Percentiles rank a stretch among this genome's conserved stretches.
Evolutionary conservation across 1,139 yeast species (phyloP).

Genomic region (Lodderomyces theae): DNA sequence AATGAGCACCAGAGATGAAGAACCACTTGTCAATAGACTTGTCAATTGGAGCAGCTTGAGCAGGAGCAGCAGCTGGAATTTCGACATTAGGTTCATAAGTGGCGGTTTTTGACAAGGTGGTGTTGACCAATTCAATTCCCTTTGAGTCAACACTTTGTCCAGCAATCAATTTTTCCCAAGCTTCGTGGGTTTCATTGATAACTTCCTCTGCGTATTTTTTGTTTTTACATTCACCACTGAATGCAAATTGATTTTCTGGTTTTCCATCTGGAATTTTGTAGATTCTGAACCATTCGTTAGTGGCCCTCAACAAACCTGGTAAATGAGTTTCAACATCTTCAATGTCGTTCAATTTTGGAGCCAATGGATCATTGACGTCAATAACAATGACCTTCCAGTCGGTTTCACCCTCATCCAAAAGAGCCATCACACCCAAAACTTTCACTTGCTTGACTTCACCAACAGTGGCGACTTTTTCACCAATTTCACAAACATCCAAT

Average conservation of each 20-base stretch:
- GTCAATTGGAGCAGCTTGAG: slow-evolving; percentile 91
- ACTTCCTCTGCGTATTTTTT: slow-evolving; percentile 68
- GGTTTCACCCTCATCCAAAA: slow-evolving; percentile 95
- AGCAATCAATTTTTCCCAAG: slow-evolving; percentile 69
- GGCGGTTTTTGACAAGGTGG: slow-evolving; percentile 63
- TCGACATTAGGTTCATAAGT: slow-evolving; percentile 49
- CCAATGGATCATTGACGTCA: slow-evolving; percentile 78
- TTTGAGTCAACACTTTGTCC: slow-evolving; percentile 50
- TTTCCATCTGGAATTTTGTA: slow-evolving; percentile 95
- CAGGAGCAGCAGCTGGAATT: slow-evolving; percentile 68
- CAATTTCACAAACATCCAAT: slow-evolving; percentile 92
- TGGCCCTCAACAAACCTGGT: slow-evolving; percentile 83
- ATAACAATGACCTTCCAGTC: slow-evolving; percentile 96
- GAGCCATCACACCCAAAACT: slow-evolving; percentile 88
- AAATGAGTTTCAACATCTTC: slow-evolving; percentile 77
- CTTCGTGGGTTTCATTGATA: slow-evolving; percentile 70
- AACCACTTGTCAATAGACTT: slow-evolving; percentile 98
- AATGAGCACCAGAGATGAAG: slow-evolving; percentile 86
- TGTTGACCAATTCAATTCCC: slow-evolving; percentile 66
- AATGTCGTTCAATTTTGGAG: slow-evolving; percentile 69
- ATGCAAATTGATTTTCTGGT: slow-evolving; percentile 82
- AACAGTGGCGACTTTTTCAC: slow-evolving; percentile 62
- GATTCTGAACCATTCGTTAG: slow-evolving; percentile 91
- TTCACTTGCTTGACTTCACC: slow-evolving; percentile 84
- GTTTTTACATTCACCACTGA: slow-evolving; percentile 75